Conservation (phyloP, 306 rosid species). For the Citrullus amarus region DNA sequence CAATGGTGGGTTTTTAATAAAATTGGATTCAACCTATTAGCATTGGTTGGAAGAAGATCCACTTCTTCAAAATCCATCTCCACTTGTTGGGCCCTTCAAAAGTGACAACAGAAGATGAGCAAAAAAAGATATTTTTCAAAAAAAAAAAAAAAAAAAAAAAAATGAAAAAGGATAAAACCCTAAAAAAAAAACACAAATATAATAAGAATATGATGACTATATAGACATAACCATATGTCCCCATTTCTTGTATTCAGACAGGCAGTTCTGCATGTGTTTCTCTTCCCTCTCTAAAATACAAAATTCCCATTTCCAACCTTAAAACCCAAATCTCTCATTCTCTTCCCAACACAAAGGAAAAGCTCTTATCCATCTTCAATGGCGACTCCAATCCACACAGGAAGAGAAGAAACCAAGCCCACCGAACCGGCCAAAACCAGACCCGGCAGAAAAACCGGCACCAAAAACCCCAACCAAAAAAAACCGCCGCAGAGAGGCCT, state of each 20-base stretch:
- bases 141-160: no score
- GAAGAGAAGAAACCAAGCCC: not conserved
- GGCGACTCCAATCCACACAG: conserved; percentile 16
- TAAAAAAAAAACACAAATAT: not conserved
- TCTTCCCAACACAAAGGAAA: not conserved
- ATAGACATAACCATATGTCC: conserved; percentile 14
- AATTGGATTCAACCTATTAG: no score
- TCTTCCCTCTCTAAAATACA: conserved; percentile 2
- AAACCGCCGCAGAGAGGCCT: conserved; percentile 61
- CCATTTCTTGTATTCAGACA: conserved; percentile 32
- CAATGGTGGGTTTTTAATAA: no score
- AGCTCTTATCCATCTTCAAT: not conserved
- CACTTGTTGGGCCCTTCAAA: no score
- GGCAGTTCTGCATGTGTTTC: conserved; percentile 20
- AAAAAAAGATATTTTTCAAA: no score
- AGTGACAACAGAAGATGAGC: no score
- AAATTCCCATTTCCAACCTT: not conserved
- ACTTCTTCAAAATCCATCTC: no score
- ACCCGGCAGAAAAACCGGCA: conserved; percentile 13
- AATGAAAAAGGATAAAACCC: no score
- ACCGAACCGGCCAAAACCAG: conserved; percentile 12
- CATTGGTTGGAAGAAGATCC: no score
- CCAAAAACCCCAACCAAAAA: conserved; percentile 25
- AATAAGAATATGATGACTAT: not conserved
- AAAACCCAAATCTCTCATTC: not conserved